phyloP scores from a whole-genome alignment of 345 rosid species.

The Populus simonii region DNA sequence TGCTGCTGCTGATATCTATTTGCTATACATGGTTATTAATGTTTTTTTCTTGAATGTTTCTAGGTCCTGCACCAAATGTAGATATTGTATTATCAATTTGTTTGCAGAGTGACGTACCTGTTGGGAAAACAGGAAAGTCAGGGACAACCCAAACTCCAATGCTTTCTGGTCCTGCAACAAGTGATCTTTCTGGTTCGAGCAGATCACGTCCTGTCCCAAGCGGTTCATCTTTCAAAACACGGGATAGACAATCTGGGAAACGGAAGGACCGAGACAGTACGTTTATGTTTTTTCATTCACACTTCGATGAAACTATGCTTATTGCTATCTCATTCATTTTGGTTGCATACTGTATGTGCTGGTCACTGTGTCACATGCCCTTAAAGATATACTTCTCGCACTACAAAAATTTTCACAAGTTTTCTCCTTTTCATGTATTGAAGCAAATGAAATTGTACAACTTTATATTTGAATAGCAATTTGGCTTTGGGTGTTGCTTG shows the following conservation, averaged over 20 bases:
- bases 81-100: constrained; percentile 83
- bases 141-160: constrained; percentile 30
- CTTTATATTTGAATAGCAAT: no score
- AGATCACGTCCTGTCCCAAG: constrained; percentile 47
- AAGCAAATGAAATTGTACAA: no score
- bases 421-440: no score
- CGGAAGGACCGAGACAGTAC: constrained; percentile 63
- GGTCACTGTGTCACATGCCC: no score
- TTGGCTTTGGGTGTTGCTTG: no score
- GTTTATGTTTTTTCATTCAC: constrained; percentile 5
- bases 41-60: not conserved
- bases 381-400: no score
- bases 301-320: no score
- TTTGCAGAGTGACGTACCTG: constrained; percentile 69
- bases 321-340: no score
- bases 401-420: no score
- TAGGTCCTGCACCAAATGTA: constrained; percentile 78
- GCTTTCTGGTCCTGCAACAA: constrained; percentile 46
- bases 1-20: not conserved
- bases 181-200: constrained; percentile 68
- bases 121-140: constrained; percentile 41
- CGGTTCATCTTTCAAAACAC: constrained; percentile 60
- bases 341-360: no score
- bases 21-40: not conserved
- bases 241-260: constrained; percentile 59